Conservation (phyloP, 441 rosid genomes). For the Adansonia grandidieri region DNA sequence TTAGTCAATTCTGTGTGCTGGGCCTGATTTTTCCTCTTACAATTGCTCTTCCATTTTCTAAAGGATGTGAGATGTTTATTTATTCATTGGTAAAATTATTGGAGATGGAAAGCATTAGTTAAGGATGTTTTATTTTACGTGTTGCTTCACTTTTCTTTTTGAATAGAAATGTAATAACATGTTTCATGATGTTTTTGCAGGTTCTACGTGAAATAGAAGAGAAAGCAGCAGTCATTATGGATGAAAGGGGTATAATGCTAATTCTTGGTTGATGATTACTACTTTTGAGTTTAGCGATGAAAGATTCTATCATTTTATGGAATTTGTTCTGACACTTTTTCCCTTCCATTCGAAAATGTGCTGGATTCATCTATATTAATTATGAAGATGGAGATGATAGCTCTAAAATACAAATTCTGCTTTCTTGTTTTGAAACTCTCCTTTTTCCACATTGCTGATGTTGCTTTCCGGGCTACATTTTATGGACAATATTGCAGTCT, state of each 20-base stretch:
- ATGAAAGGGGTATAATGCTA: slow-evolving; percentile 81
- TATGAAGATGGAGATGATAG: background rate
- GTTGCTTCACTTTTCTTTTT: slow-evolving; percentile 17
- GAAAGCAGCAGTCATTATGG: slow-evolving; percentile 83
- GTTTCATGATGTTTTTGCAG: slow-evolving; percentile 42
- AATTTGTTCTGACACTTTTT: background rate
- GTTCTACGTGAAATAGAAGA: slow-evolving; percentile 90
- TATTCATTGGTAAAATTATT: background rate
- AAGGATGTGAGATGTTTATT: background rate
- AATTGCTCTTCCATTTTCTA: background rate
- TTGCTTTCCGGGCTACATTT: background rate
- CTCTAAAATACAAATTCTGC: background rate
- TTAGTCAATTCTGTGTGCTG: background rate
- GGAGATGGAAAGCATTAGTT: slow-evolving; percentile 20
- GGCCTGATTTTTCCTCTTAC: background rate
- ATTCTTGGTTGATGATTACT: slow-evolving; percentile 20
- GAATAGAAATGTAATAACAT: slow-evolving; percentile 13
- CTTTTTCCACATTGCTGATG: background rate
- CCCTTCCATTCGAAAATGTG: no score
- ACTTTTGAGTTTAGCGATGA: background rate
- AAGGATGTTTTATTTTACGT: slow-evolving; percentile 17
- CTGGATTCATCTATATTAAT: background rate
- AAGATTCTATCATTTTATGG: background rate
- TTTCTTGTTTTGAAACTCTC: background rate
- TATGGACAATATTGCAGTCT: background rate